These are phyloP conservation scores for Torrubiellomyces zombiae DNA, from an alignment of 2,329 filamentous ascomycete species.

Conservation along the genomic window DNA sequence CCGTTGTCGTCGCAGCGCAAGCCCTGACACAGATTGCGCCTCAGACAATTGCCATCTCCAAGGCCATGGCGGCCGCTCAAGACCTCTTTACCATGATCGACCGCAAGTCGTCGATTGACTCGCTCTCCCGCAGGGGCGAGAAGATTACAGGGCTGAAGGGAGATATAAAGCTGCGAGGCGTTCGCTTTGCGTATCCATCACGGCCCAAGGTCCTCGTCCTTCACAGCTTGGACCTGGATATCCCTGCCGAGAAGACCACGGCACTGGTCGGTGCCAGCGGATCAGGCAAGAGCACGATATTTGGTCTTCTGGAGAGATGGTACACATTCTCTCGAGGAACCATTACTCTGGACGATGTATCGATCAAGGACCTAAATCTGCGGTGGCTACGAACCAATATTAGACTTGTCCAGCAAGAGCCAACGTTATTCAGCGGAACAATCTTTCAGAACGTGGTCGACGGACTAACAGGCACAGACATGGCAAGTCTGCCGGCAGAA, in stretches of 20 bases:
- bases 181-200: constrained; percentile 40
- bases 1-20: constrained; percentile 27
- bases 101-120: constrained; percentile 24
- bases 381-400: constrained; percentile 37
- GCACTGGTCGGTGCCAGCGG: constrained; percentile 42
- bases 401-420: constrained; percentile 35
- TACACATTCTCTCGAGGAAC: constrained; percentile 31
- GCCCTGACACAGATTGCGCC: constrained; percentile 29
- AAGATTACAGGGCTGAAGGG: constrained; percentile 16
- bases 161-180: constrained; percentile 28
- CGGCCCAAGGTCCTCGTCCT: constrained; percentile 32
- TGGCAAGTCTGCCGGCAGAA: constrained; percentile 19
- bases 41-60: constrained; percentile 26
- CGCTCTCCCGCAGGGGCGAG: constrained; percentile 20
- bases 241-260: constrained; percentile 29
- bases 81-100: constrained; percentile 32
- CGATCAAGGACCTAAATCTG: constrained; percentile 26
- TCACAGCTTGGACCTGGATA: constrained; percentile 21
- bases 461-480: constrained; percentile 23
- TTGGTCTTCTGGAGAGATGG: constrained; percentile 41
- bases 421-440: constrained; percentile 33
- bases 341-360: constrained; percentile 26
- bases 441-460: constrained; percentile 36
- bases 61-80: constrained; percentile 27
- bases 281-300: constrained; percentile 40